Base-by-base conservation (phyloP, 177 flowering plant species). In the Vitis hybrid region DNA sequence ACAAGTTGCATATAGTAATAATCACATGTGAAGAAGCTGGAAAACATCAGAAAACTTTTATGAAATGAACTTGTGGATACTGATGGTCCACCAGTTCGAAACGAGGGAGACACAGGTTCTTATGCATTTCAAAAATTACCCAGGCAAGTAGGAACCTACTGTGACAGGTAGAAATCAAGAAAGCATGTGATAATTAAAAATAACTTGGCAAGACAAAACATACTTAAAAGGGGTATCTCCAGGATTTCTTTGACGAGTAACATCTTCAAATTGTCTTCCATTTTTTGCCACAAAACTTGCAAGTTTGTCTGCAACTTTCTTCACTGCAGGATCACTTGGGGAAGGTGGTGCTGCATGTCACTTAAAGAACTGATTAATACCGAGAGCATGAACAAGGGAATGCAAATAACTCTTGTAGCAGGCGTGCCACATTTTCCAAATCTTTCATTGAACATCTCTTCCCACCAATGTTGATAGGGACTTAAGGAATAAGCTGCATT, bases 321-420 rank as follows among this genome's bases (percentile, higher is more conserved):
- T 96, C 83, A 92, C 99, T 64, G 89, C 81, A 79, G 89, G 89
- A 84, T 96, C 97, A 71, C 89, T 89, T 69, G 99, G 98, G 51
- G 89, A 71, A 78, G 87, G 75, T 64, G 95, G 94, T 88, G 88
- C 97, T 95, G 99, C 99, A 96, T 86, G 80, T 86, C 92, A 96
- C 99, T 96, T 92, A 96, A 84, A 95, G 83, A 93, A 93, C 92
- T 80, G 91, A 89, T 95, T 93, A 95, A 93, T 87, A 93, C 93
- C 98, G 68, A 85, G 93, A 85, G 86, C 88, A 93, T 89, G 94
- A 85, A 91, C 86, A 88, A 86, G 87, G 73, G 89, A 91, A 91
- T 89, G 89, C 89, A 88, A 92, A 92, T 76, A 84, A 94, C 89
- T 87, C 86, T 85, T 85, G 87, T 83, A 89, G 91, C 94, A 94